These are phyloP conservation scores for Candolleomyces eurysporus DNA, from an alignment of 768 basidiomycete genomes.

Conservation along the genomic window DNA sequence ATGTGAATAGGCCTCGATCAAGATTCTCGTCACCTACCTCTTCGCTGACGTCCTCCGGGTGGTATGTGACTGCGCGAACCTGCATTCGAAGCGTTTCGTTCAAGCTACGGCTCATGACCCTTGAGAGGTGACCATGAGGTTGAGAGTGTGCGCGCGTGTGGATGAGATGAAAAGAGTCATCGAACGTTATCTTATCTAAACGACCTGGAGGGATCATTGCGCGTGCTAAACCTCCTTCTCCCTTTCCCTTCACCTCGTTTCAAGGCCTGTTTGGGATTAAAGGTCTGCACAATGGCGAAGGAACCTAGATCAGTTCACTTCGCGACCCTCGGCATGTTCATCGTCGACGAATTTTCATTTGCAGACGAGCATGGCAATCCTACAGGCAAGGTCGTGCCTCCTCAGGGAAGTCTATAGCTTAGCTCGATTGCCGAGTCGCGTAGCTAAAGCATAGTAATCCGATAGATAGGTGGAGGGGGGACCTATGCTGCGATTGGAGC, in stretches of 20 bases:
- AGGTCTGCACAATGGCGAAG: neutral
- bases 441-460: constrained; percentile 3
- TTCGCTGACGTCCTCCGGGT: constrained; percentile 38
- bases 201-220: no score
- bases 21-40: constrained; percentile 28
- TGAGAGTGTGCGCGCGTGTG: no score
- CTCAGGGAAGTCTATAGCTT: constrained; percentile 43
- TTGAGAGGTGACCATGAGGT: no score
- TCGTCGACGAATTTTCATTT: constrained; percentile 79
- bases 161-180: no score
- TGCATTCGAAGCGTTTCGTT: constrained; percentile 27
- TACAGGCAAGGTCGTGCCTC: constrained; percentile 40
- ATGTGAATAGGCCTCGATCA: neutral
- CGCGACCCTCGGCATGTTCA: constrained; percentile 85
- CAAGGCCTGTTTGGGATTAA: neutral
- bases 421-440: neutral
- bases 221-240: neutral
- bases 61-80: constrained; percentile 44
- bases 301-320: constrained; percentile 29
- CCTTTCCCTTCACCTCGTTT: neutral
- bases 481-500: constrained; percentile 80
- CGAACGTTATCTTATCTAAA: neutral
- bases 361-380: constrained; percentile 53
- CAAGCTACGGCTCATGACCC: neutral
- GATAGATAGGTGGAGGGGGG: constrained; percentile 86